Base-by-base conservation (phyloP, 176 grass and related monocot species). In the Avena sativa region DNA sequence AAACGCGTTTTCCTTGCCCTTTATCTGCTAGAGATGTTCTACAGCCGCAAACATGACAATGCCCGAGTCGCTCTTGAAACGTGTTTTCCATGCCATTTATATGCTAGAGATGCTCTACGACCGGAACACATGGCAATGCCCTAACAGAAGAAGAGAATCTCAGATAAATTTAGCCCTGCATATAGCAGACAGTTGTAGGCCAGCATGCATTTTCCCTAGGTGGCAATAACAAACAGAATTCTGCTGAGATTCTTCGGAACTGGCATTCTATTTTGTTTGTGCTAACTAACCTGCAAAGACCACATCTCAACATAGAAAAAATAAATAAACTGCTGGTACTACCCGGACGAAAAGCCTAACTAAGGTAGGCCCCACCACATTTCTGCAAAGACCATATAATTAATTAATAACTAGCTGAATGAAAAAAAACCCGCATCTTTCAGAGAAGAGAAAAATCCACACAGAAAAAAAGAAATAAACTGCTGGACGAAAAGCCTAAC, bases 141-240 rank as follows among this genome's bases (percentile, higher is more conserved):
- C 4, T 32, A 36, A 36, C 2, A 68, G 8, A 36, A 70, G 19
- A 43, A 43, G 57, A n/a, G 34, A 43, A 71, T 44, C 68, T 20
- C 1, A 32, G 56, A 48, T 32, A 9, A 58, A 23, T 32, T 57
- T 59, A 34, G 19, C 69, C n/a, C 15, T 32, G 25, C 58, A 66
- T 68, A 26, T 17, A 26, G 12, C 49, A 43, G 40, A 1, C 40
- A 43, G 6, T 43, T 43, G 40, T 43, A 43, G 40, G 55, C 76
- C 47, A 86, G 58, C 48, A 75, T 23, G 34, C 2, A 70, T 76
- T 81, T 77, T 25, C 58, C 59, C 59, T 50, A 85, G 76, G 73
- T 46, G 68, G n/a, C 66, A 74, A 6, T 30, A 26, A 36, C 76
- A 73, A 74, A 26, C 6, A 57, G 34, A 81, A 48, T 32, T 75